Conservation (phyloP, 208 protist genomes). For the Trypanosoma vivax region DNA sequence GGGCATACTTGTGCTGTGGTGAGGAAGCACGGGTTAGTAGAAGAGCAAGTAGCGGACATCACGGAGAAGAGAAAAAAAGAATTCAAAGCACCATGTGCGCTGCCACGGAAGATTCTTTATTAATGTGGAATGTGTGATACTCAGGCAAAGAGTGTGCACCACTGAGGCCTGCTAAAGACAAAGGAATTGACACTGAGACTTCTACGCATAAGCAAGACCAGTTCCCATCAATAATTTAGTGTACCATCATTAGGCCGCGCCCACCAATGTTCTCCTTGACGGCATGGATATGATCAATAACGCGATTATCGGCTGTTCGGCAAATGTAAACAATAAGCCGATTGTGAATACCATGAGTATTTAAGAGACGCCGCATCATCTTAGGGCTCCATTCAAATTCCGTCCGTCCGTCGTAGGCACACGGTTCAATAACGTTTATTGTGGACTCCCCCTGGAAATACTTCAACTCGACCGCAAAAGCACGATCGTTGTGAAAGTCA, state of each 20-base stretch:
- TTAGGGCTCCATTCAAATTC: slow-evolving; percentile 91
- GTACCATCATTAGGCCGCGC: slow-evolving; percentile 83
- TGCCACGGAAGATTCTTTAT: too few species aligned
- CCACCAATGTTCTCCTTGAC: slow-evolving; percentile 83
- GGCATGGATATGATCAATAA: slow-evolving; percentile 88
- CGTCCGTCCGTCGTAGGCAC: slow-evolving; percentile 78
- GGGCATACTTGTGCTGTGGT: too few species aligned
- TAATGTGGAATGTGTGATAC: too few species aligned
- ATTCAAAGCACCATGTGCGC: background rate
- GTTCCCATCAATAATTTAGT: slow-evolving; percentile 27
- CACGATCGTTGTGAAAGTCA: slow-evolving; percentile 89
- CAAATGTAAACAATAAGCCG: slow-evolving; percentile 81
- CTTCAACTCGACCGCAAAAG: slow-evolving; percentile 88
- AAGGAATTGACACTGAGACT: background rate
- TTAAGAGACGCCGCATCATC: slow-evolving; percentile 86
- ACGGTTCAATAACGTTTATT: slow-evolving; percentile 85
- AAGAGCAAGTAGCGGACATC: too few species aligned
- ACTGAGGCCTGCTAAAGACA: too few species aligned
- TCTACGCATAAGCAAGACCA: background rate
- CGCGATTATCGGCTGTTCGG: slow-evolving; percentile 76
- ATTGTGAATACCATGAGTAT: slow-evolving; percentile 84
- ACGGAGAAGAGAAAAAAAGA: background rate
- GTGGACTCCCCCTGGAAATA: slow-evolving; percentile 87
- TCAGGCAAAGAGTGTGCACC: too few species aligned
- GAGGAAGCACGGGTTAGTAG: too few species aligned